Conservation (phyloP, 1,284 basidiomycete genomes). For the Cutaneotrichosporon cutaneum region DNA sequence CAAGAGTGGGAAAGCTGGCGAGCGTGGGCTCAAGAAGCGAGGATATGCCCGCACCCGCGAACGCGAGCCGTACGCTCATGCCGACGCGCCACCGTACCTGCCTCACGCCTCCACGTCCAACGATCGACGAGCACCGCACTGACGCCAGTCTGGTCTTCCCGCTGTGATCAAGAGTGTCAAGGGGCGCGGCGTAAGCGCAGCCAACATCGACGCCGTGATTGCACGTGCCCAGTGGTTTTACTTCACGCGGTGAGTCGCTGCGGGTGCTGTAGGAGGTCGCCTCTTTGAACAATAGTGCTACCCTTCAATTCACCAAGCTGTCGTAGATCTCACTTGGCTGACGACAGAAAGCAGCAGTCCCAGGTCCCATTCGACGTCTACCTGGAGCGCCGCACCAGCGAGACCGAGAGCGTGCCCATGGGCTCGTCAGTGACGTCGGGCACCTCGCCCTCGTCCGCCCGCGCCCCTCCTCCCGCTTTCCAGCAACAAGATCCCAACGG, state of each 20-base stretch:
- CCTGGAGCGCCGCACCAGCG: slow-evolving; percentile 15
- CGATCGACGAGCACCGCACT: background rate
- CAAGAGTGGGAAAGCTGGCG: no score
- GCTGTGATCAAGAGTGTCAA: slow-evolving; percentile 39
- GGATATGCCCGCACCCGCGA: no score
- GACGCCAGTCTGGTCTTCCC: slow-evolving; percentile 32
- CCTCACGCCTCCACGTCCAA: no score
- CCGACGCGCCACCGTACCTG: background rate
- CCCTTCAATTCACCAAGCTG: no score
- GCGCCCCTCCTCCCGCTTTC: background rate
- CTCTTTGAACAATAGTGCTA: no score
- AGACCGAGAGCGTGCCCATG: slow-evolving; percentile 24
- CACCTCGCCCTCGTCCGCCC: background rate
- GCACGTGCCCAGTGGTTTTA: slow-evolving; percentile 49
- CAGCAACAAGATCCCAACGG: background rate
- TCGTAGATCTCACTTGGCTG: background rate
- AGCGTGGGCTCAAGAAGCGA: no score
- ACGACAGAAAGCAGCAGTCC: slow-evolving; percentile 9
- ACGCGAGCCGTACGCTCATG: no score
- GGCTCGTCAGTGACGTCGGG: slow-evolving; percentile 3
- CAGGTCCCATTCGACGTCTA: slow-evolving; percentile 22
- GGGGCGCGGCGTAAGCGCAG: slow-evolving; percentile 25
- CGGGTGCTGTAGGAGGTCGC: no score
- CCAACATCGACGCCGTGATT: slow-evolving; percentile 46
- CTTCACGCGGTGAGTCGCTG: slow-evolving; percentile 36